These are phyloP conservation scores for Paragyromitra xinjiangensis DNA, from an alignment of 495 filamentous ascomycete species.

Conservation along the genomic window DNA sequence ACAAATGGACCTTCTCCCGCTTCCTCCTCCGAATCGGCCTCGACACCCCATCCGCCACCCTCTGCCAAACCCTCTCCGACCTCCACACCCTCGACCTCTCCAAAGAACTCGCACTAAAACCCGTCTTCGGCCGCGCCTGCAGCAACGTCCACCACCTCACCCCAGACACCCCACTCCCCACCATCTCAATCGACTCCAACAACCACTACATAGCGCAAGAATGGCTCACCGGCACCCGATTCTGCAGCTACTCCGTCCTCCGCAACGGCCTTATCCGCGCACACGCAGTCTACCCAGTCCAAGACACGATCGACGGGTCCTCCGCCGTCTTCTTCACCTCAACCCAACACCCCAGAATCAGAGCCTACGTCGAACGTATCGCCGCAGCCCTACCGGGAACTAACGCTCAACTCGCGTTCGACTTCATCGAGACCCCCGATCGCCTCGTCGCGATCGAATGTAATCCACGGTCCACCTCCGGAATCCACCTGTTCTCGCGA, in stretches of 20 bases:
- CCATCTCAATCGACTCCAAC: slow-evolving; percentile 28
- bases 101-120: slow-evolving; percentile 57
- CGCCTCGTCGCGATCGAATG: slow-evolving; percentile 54
- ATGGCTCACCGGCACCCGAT: slow-evolving; percentile 53
- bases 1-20: slow-evolving; percentile 56
- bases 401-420: slow-evolving; percentile 51
- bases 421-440: slow-evolving; percentile 49
- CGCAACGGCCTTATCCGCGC: slow-evolving; percentile 39
- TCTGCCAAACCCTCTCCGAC: slow-evolving; percentile 42
- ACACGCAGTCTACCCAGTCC: slow-evolving; percentile 53
- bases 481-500: slow-evolving; percentile 55
- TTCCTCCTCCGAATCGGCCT: slow-evolving; percentile 48
- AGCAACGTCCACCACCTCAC: slow-evolving; percentile 51
- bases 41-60: slow-evolving; percentile 38
- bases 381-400: slow-evolving; percentile 18
- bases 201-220: slow-evolving; percentile 57
- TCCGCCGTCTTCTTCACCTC: slow-evolving; percentile 55
- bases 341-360: slow-evolving; percentile 41
- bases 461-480: slow-evolving; percentile 55
- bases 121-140: slow-evolving; percentile 55
- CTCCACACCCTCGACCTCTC: slow-evolving; percentile 24
- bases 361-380: slow-evolving; percentile 40
- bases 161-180: slow-evolving; percentile 22
- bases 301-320: slow-evolving; percentile 56
- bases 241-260: slow-evolving; percentile 54